A percentile compares a stretch with the other conserved stretches of the same genome.
phyloP scores from a whole-genome alignment of 2,329 filamentous ascomycete species.

The Aspergillus costaricaensis region DNA sequence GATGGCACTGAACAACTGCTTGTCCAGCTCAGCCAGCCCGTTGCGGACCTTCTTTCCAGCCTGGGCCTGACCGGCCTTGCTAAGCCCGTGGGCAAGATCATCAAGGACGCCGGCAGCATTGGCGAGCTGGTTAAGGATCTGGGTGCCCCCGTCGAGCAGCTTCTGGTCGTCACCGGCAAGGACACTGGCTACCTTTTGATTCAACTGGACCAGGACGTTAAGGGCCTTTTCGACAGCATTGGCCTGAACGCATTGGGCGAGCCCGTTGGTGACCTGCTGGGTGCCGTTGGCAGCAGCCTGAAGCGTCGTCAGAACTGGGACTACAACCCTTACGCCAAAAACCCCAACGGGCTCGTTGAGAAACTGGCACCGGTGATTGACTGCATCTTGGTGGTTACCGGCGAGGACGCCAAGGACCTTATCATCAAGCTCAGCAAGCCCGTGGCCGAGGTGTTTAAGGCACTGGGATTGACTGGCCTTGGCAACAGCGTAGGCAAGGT shows the following conservation, averaged over 20 bases:
- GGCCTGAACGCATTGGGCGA: slow-evolving; percentile 15
- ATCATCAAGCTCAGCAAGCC: slow-evolving; percentile 24
- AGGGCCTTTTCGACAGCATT: slow-evolving; percentile 13
- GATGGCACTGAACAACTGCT: slow-evolving; percentile 30
- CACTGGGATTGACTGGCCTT: slow-evolving; percentile 18
- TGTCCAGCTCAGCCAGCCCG: slow-evolving; percentile 32
- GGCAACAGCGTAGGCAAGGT: slow-evolving; percentile 22
- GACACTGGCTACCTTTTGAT: slow-evolving; percentile 14
- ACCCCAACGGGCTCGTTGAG: slow-evolving; percentile 14
- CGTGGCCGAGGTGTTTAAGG: slow-evolving; percentile 20
- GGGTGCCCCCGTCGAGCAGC: slow-evolving; percentile 21
- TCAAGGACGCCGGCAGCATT: slow-evolving; percentile 27
- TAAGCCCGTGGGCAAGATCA: slow-evolving; percentile 29
- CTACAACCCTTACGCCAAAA: not conserved
- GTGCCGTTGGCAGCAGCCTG: slow-evolving; percentile 14
- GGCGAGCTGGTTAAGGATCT: slow-evolving; percentile 31
- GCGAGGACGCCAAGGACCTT: slow-evolving; percentile 18
- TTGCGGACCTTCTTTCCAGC: slow-evolving; percentile 29
- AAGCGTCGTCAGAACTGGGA: slow-evolving; percentile 9
- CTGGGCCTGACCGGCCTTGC: slow-evolving; percentile 31
- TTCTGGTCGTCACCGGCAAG: slow-evolving; percentile 25
- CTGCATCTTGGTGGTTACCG: slow-evolving; percentile 14
- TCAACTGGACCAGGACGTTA: slow-evolving; percentile 12
- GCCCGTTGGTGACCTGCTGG: slow-evolving; percentile 19
- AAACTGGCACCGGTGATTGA: slow-evolving; percentile 12